phyloP scores from a whole-genome alignment of 495 filamentous ascomycete genomes.

The Letharia lupina region DNA sequence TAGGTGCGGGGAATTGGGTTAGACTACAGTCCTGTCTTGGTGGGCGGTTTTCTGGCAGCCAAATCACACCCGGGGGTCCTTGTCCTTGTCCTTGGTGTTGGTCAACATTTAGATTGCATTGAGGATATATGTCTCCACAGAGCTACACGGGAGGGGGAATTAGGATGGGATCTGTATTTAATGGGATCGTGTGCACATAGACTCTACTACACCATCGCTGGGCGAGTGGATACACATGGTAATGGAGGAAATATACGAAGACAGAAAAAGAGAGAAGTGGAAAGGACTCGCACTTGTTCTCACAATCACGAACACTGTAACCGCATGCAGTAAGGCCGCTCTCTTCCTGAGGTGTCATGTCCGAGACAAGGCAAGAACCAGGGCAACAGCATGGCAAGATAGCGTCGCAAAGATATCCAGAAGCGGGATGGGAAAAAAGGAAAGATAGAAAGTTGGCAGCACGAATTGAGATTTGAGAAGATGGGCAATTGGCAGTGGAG shows the following conservation, averaged over 20 bases:
- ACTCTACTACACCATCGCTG: background rate
- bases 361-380: background rate
- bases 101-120: background rate
- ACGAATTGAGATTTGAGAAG: background rate
- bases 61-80: background rate
- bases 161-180: conserved; percentile 7
- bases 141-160: background rate
- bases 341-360: background rate
- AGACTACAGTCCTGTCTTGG: conserved; percentile 2
- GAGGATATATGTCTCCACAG: conserved; percentile 9
- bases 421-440: background rate
- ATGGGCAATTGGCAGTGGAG: background rate
- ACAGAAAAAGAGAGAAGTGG: background rate
- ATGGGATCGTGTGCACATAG: conserved; percentile 4
- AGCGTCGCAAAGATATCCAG: background rate
- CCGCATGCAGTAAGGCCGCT: background rate
- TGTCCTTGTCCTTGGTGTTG: background rate
- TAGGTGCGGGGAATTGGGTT: background rate
- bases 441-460: background rate
- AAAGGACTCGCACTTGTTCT: background rate
- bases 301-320: background rate
- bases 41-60: conserved; percentile 6
- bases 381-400: background rate
- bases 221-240: background rate
- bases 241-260: background rate